Conservation (phyloP, 257 asterid genomes). For the Galeopsis tetrahit region DNA sequence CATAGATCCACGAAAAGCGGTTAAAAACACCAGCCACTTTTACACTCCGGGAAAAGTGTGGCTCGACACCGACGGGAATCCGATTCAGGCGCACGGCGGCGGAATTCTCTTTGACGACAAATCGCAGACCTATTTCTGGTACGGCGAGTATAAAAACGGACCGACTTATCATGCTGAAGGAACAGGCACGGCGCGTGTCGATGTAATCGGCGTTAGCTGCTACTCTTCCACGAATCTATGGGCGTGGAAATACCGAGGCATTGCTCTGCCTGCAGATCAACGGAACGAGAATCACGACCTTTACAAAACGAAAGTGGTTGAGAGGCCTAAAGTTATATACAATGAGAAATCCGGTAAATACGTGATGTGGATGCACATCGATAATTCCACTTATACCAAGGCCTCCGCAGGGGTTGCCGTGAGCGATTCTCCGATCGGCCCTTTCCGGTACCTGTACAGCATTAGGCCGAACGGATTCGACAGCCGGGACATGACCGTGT, state of each 20-base stretch:
- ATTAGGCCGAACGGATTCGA: conserved; percentile 71
- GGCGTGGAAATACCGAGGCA: conserved; percentile 72
- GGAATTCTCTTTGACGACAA: conserved; percentile 54
- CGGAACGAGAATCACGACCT: conserved; percentile 53
- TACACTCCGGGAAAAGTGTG: conserved; percentile 59
- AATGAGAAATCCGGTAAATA: conserved; percentile 48
- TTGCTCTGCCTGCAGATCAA: conserved; percentile 57
- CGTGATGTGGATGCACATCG: conserved; percentile 86
- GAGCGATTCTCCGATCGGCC: conserved; percentile 61
- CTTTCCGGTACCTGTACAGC: conserved; percentile 56
- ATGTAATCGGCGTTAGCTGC: conserved; percentile 70
- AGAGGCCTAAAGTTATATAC: conserved; percentile 80
- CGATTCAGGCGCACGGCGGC: conserved; percentile 83
- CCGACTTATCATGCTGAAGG: conserved; percentile 46
- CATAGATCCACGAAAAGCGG: conserved; percentile 48
- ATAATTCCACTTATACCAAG: conserved; percentile 56
- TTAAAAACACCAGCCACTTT: conserved; percentile 20
- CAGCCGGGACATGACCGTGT: conserved; percentile 72
- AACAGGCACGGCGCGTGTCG: conserved; percentile 64
- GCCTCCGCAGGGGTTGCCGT: conserved; percentile 70
- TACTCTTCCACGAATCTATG: conserved; percentile 68
- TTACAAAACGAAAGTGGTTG: conserved; percentile 58
- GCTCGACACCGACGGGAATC: conserved; percentile 72
- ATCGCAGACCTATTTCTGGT: conserved; percentile 63
- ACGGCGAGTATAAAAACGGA: conserved; percentile 70